A percentile compares a stretch with the other conserved stretches of the same genome.
These are phyloP conservation scores for Mycena vulgaris DNA, from an alignment of 768 basidiomycete genomes.

Conservation along the genomic window DNA sequence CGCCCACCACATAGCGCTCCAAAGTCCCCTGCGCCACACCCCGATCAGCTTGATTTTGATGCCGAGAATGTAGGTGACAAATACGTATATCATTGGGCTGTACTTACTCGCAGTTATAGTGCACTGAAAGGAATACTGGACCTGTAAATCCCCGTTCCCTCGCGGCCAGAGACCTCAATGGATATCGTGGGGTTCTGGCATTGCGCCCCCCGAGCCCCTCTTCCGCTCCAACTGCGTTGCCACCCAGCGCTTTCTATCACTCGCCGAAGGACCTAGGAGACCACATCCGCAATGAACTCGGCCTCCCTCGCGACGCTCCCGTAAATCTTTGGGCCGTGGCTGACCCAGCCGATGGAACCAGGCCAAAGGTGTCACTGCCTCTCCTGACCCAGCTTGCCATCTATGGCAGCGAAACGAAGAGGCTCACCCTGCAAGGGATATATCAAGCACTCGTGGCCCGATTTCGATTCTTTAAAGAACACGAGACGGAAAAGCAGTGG, in stretches of 20 bases:
- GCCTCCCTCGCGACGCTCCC: not conserved
- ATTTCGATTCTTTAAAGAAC: slow-evolving; percentile 65
- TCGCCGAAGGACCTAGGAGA: not conserved
- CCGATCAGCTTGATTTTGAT: not conserved
- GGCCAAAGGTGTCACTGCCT: not conserved
- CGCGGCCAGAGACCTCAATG: not conserved
- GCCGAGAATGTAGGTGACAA: not conserved
- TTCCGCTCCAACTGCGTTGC: not conserved
- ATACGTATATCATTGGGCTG: not conserved
- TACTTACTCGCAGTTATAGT: not conserved
- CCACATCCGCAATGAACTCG: not conserved
- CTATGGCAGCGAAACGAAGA: slow-evolving; percentile 67
- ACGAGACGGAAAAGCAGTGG: slow-evolving; percentile 63
- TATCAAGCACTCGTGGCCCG: slow-evolving; percentile 68
- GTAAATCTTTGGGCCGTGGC: slow-evolving; percentile 10
- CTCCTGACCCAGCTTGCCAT: slow-evolving; percentile 71
- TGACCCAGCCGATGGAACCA: not conserved
- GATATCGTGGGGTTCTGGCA: too few species aligned
- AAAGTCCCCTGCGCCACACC: slow-evolving; percentile 12
- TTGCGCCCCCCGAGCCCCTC: not conserved
- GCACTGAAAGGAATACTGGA: not conserved
- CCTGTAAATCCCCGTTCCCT: not conserved
- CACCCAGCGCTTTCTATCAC: slow-evolving; percentile 6
- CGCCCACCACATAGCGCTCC: not conserved
- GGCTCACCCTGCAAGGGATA: slow-evolving; percentile 74